Evolutionary conservation across 2,329 filamentous ascomycete species (phyloP), one percentile per base, ranked within the genome.

Genomic region (Neurospora sp.): DNA sequence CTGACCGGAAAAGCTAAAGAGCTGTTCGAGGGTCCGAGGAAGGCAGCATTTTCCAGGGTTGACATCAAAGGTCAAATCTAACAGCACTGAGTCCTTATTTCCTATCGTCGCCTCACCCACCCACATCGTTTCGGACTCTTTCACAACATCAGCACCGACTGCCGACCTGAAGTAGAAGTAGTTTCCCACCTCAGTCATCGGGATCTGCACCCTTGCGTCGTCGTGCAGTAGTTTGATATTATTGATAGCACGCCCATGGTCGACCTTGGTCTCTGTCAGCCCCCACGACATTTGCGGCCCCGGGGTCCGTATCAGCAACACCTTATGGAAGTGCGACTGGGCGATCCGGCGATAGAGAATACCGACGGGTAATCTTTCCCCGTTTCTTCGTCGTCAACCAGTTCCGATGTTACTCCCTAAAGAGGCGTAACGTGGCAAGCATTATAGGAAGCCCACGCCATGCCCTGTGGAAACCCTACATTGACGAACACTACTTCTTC

Each of bases 51-150:
- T 81, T 87, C 88, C 77, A 90, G 89, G 78, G 91, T 98, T 84
- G 94, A 98, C 82, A 96, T 98, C 84, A 97, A 98, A 83, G 94
- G 95, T 77, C 95, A 98, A 82, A 97, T 97, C 78, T 96, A 83
- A 90, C 75, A 68, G 38, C 72, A 66, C 38, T 66, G 28, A 65
- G n/a, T 17, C 36, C 66, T 62, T 33, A 8, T 67, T 68, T 67
- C 67, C 62, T 73, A 69, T 68, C 67, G 39, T 70, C 66, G 62
- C 67, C 69, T 69, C 69, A 68, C 43, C 33, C 66, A 67, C 66
- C 40, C 65, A 39, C 62, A 28, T 46, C 39, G 19, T 33, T 62
- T 33, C 28, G 12, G 15, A 62, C 15, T 6, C 33, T 28, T 28
- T 28, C 33, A 36, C 1, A 15, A 62, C 52, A 33, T 36, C 23